Evolutionary conservation across 306 rosid genomes (phyloP).

Genomic region (Clitoria ternatea): DNA sequence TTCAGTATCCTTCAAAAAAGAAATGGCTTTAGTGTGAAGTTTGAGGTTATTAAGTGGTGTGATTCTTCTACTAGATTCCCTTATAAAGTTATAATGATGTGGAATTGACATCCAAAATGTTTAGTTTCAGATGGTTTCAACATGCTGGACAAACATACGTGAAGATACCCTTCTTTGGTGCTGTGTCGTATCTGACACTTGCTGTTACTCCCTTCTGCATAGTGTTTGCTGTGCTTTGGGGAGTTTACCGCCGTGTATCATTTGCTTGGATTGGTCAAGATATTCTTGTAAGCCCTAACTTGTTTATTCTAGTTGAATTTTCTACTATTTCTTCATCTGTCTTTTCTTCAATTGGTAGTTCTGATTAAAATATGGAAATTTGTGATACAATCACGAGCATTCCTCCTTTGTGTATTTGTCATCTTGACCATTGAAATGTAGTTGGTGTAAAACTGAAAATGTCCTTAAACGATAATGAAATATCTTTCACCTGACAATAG

Average conservation of each 20-base stretch:
- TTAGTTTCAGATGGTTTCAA: slow-evolving; percentile 95
- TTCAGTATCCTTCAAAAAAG: background rate
- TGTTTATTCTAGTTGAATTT: slow-evolving; percentile 2
- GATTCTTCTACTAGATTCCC: background rate
- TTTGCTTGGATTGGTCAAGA: slow-evolving; percentile 99
- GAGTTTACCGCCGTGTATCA: slow-evolving; percentile 48
- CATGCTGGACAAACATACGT: slow-evolving; percentile 67
- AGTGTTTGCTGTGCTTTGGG: slow-evolving; percentile 84
- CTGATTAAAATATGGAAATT: slow-evolving; percentile 14
- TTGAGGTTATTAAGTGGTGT: background rate
- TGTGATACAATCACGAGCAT: background rate
- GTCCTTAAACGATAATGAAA: background rate
- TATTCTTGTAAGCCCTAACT: slow-evolving; percentile 70
- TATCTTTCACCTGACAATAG: background rate
- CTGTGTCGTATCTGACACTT: slow-evolving; percentile 78
- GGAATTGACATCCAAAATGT: slow-evolving; percentile 45
- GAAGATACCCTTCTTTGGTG: slow-evolving; percentile 85
- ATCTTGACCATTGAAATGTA: background rate
- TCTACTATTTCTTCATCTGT: background rate
- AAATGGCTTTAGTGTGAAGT: background rate
- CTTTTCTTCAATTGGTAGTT: background rate
- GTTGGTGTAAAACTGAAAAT: background rate
- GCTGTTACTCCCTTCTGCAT: slow-evolving; percentile 95
- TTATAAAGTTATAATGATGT: slow-evolving; percentile 9
- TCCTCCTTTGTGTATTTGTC: background rate